Conservation (phyloP, 225 moss, liverwort and hornwort genomes). For the Ulota crispa region DNA sequence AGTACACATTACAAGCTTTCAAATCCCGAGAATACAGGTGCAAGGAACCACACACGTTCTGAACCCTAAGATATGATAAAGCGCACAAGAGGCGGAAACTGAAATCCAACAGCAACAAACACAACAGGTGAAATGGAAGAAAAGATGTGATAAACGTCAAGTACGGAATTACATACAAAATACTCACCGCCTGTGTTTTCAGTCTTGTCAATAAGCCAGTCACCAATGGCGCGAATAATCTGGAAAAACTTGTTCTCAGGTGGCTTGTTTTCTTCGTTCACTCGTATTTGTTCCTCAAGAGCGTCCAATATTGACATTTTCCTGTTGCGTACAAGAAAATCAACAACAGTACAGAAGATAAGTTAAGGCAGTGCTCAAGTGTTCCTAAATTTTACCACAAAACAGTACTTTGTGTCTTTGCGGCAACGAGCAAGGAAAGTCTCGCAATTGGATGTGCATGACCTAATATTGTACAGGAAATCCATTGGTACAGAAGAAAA, state of each 20-base stretch:
- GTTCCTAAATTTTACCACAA: neutral
- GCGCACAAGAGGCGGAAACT: neutral
- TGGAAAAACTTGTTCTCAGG: constrained; percentile 37
- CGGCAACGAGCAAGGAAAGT: neutral
- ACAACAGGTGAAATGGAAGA: neutral
- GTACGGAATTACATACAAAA: neutral
- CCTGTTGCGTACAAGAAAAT: constrained; percentile 18
- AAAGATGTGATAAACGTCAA: neutral
- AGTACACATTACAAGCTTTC: neutral
- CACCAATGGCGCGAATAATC: constrained; percentile 30
- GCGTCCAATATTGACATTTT: constrained; percentile 36
- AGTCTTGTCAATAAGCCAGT: constrained; percentile 57
- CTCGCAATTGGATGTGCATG: neutral
- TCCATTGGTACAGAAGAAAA: neutral
- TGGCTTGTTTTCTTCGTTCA: constrained; percentile 26
- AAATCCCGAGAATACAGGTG: neutral
- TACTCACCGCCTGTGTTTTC: constrained; percentile 51
- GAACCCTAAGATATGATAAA: neutral
- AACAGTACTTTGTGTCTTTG: neutral
- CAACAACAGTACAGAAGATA: constrained; percentile 18
- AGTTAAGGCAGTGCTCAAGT: neutral
- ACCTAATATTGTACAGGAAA: constrained; percentile 1
- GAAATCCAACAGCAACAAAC: neutral
- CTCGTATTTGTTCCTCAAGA: constrained; percentile 45
- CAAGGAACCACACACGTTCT: neutral